Evolutionary conservation across 192 early-diverging fungal genomes (phyloP).

Genomic region (Gigaspora rosea): DNA sequence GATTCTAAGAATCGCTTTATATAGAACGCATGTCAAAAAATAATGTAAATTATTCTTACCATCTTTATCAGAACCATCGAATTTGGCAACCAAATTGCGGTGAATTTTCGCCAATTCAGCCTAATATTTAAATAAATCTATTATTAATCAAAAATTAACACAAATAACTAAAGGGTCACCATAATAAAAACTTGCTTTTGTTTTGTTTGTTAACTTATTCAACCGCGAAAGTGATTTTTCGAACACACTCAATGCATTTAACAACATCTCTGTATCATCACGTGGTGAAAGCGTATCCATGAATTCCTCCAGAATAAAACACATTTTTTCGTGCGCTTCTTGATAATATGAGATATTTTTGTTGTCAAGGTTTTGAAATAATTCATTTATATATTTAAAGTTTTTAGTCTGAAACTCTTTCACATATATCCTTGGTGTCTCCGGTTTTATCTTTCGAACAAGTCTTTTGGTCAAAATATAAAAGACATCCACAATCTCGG

Average conservation of each 20-base stretch:
- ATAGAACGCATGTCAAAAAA: no score
- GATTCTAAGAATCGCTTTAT: no score
- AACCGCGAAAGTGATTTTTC: background rate
- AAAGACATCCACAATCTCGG: background rate
- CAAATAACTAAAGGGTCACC: no score
- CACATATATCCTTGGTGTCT: background rate
- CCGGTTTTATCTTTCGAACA: background rate
- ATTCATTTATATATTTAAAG: background rate
- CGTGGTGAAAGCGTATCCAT: background rate
- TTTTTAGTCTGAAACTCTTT: background rate
- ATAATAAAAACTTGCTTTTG: background rate
- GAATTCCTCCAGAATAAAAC: background rate
- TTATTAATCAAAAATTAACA: no score
- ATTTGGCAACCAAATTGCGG: no score
- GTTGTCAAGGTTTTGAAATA: background rate
- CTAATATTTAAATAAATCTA: no score
- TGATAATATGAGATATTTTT: background rate
- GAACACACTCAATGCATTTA: background rate
- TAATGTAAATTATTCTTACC: no score
- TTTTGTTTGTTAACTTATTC: background rate
- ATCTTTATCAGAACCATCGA: no score
- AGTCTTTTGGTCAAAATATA: background rate
- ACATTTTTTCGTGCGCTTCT: background rate
- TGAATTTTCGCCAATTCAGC: no score
- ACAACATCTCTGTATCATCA: background rate